A percentile compares a stretch with the other conserved stretches of the same genome.
Conservation (phyloP, 352 stramenopile species). For the Phytophthora quininea region DNA sequence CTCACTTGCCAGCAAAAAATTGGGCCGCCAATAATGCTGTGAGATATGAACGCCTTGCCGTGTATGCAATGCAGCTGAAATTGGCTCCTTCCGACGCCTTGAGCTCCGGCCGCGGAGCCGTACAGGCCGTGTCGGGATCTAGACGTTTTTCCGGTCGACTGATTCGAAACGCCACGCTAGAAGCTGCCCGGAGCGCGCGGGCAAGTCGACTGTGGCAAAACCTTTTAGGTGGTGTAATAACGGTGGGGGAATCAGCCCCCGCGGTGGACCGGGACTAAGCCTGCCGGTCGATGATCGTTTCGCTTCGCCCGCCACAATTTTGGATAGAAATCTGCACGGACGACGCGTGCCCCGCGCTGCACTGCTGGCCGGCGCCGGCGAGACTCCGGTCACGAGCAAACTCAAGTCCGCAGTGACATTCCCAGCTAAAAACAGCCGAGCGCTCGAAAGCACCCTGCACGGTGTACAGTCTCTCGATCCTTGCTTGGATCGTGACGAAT, state of each 20-base stretch:
- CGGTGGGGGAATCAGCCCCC: neutral
- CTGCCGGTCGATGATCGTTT: no score
- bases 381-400: no score
- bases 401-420: constrained; percentile 24
- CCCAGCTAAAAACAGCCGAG: constrained; percentile 34
- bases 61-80: constrained; percentile 1
- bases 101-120: constrained; percentile 20
- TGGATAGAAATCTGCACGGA: no score
- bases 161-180: constrained; percentile 3
- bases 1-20: constrained; percentile 39
- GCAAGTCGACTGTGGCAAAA: no score
- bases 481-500: constrained; percentile 41
- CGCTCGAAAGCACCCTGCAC: constrained; percentile 21
- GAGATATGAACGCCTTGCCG: constrained; percentile 24
- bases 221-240: no score
- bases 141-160: constrained; percentile 22
- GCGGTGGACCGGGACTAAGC: no score
- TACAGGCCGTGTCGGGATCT: constrained; percentile 6
- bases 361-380: no score
- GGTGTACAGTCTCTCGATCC: constrained; percentile 8
- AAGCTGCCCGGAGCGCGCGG: no score
- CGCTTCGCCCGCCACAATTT: no score
- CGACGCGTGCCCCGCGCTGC: no score
- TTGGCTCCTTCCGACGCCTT: neutral
- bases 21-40: constrained; percentile 14